Evolutionary conservation across 139 green algal species (phyloP), one percentile per base, ranked within the genome.

Genomic region (Chlorella sp.): DNA sequence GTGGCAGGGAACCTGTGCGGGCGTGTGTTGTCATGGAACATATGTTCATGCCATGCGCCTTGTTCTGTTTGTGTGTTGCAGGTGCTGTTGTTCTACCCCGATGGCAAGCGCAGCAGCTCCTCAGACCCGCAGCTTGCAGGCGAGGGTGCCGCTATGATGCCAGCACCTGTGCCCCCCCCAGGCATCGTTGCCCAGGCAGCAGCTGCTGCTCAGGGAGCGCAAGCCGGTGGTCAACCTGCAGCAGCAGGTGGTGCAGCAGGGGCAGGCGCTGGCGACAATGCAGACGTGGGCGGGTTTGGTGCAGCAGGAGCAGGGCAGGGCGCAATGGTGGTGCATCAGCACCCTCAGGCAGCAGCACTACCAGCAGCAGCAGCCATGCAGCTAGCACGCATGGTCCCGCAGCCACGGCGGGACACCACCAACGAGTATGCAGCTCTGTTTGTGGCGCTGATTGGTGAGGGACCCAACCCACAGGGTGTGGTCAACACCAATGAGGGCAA

Each of bases 391-490:
- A 34, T 6, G 50, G 69, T 66, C n/a, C n/a, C n/a, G n/a, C n/a
- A n/a, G n/a, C n/a, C n/a, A n/a, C n/a, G n/a, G n/a, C n/a, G n/a
- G 59, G 24, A 27, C 50, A 27, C 63, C 35, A 62, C 78, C 76
- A 95, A 94, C 42, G 91, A 97, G 72, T 98, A 98, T 75, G 91
- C 88, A 26, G 93, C 93, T 0, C 88, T 98, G 6, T 98, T 98
- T 81, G 93, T 98, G 31, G 93, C 93, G 24, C 82, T 98, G 23
- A 98, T 98, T 35, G 88, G 86, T 1, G 88, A 94, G 64, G 86
- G 86, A 10, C 67, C 78, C 32, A 89, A 87, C 71, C 88, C 88
- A 20, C 87, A 94, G 81, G 93, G 93, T 4, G 91, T 98, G 1
- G 90, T 97, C 26, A 94, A 91, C 76, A 97, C 93, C 22, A 92